phyloP scores from a whole-genome alignment of 2,329 filamentous ascomycete species.

The Microdochium trichocladiopsis region DNA sequence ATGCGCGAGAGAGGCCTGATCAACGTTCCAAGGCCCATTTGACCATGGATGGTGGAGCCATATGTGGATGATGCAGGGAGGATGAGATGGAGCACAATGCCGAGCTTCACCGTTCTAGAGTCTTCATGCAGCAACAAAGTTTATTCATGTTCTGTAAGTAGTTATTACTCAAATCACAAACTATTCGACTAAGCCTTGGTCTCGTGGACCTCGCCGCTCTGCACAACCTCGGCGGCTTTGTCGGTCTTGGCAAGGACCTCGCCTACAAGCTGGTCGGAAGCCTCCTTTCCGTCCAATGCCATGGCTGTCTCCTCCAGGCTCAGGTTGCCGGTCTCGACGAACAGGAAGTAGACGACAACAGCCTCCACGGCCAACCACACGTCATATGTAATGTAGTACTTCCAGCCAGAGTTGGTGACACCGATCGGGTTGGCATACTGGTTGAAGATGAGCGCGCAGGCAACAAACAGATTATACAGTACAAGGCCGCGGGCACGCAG shows the following conservation, averaged over 20 bases:
- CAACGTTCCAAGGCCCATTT: too few species aligned
- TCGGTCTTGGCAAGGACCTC: constrained; percentile 7
- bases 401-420: constrained; percentile 11
- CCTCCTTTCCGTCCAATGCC: constrained; percentile 19
- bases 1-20: too few species aligned
- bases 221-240: constrained; percentile 1
- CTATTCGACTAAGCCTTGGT: too few species aligned
- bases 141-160: too few species aligned
- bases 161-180: too few species aligned
- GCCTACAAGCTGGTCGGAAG: constrained; percentile 4
- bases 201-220: not conserved
- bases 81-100: too few species aligned
- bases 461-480: constrained; percentile 19
- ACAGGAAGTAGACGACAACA: constrained; percentile 20
- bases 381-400: constrained; percentile 15
- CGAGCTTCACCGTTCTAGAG: too few species aligned
- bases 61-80: too few species aligned
- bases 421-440: constrained; percentile 15
- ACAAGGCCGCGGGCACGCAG: constrained; percentile 12
- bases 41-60: too few species aligned
- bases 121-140: too few species aligned
- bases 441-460: constrained; percentile 13
- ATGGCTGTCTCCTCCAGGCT: constrained; percentile 28
- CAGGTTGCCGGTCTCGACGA: constrained; percentile 31
- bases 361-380: constrained; percentile 11